Evolutionary conservation across 768 basidiomycete genomes (phyloP), one percentile per base, ranked within the genome.

Genomic region (Vararia minispora): DNA sequence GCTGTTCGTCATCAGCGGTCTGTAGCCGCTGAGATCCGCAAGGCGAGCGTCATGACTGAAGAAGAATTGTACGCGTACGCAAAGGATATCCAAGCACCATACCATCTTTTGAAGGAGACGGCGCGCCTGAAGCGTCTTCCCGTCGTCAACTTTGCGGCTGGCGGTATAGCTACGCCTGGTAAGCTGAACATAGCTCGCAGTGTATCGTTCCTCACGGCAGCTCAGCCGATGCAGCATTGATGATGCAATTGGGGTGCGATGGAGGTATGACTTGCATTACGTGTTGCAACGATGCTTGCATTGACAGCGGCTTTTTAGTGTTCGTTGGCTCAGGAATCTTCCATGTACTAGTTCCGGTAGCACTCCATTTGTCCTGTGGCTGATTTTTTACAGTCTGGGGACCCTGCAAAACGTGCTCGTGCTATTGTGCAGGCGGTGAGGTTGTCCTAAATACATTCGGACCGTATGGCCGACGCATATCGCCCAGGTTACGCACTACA

Each of bases 261-360:
- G 90, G 92, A 67, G 84, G 91, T 91, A 53, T 45, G 78, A 35
- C 32, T 41, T 37, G n/a, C 28, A 23, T 45, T 41, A 40, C n/a
- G n/a, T n/a, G n/a, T n/a, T n/a, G n/a, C n/a, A n/a, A n/a, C n/a
- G n/a, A 39, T 18, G 9, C 39, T 46, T 36, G 51, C 26, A 44
- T 36, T 33, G 11, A 34, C 23, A 28, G 39, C 31, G n/a, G n/a
- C 33, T 1, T 31, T 45, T 39, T 55, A 86, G 94, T 99, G 23
- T 99, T 99, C 51, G 94, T 99, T 43, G 94, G 94, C 27, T 95
- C 91, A 14, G 94, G 94, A 33, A 92, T 98, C 55, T 97, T 95
- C 77, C 77, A 85, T 59, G 89, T 82, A 48, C 33, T 79, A 66
- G 26, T n/a, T 24, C 11, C 24, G 20, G 26, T 6, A 21, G 4